Evolutionary conservation across 192 early-diverging fungal species (phyloP), one percentile per base, ranked within the genome.

Genomic region (Tieghemiomyces parasiticus): DNA sequence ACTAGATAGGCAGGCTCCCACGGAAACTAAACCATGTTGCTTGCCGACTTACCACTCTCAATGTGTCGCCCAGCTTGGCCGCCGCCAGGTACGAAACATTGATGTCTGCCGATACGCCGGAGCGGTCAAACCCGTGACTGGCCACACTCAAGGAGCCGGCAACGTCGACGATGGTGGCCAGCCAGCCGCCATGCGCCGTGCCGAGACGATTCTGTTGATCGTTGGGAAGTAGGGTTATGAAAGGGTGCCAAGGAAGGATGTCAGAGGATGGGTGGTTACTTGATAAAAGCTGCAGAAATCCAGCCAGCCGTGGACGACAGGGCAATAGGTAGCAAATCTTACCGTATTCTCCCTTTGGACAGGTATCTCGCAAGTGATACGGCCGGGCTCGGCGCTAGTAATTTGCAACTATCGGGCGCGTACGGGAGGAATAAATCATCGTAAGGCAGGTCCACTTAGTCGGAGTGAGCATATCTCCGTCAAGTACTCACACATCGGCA

Each of bases 181-280:
- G 60, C 74, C 74, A 75, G n/a, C 74, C 74, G 38, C 74, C 74
- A n/a, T 75, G 74, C 2, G 74, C 71, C 46, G 67, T 63, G 6
- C 74, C 70, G 14, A 70, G 61, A 4, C 65, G 59, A 31, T 75
- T 75, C 28, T 66, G 45, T 28, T 68, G 59, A 10, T 56, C 62
- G 33, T 58, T 61, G 38, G 50, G 46, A 19, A 71, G 58, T 22
- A 60, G 62, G 22, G 71, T 62, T 55, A 67, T 64, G 44, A 63
- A 63, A 28, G 63, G 64, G 46, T 12, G 38, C 6, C 6, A 24
- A 22, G n/a, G 4, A 48, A 4, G 47, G 20, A 48, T 24, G 24
- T 22, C 4, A n/a, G 4, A 24, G 47, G 4, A 48, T 48, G n/a
- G 47, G 4, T 13, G 13, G 24, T 22, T 14, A 4, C 9, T 24